Evolutionary conservation across 2,329 filamentous ascomycete genomes (phyloP).

Genomic region (Fusarium algeriense): DNA sequence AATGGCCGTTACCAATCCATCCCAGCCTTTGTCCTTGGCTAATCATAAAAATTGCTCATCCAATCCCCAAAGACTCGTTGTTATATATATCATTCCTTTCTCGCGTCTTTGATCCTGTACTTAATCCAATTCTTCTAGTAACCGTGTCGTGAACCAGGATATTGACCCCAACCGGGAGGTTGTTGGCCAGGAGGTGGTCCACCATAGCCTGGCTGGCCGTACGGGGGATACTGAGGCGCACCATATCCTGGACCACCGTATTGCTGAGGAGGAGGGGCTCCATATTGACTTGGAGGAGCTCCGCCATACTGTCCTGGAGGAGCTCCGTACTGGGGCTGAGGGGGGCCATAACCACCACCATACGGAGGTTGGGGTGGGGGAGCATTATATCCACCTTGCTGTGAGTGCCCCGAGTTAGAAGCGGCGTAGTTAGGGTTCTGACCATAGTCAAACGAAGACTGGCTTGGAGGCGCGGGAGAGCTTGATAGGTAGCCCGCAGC

Average conservation of each 20-base stretch:
- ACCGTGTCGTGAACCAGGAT: constrained; percentile 55
- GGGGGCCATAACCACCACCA: constrained; percentile 50
- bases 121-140: constrained; percentile 40
- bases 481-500: constrained; percentile 54
- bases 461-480: constrained; percentile 54
- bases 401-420: constrained; percentile 42
- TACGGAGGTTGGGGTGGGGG: constrained; percentile 52
- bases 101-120: background rate
- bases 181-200: constrained; percentile 39
- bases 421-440: constrained; percentile 51
- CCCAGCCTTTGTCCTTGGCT: constrained; percentile 18
- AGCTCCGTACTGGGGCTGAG: constrained; percentile 47
- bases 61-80: constrained; percentile 6
- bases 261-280: constrained; percentile 46
- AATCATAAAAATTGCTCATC: constrained; percentile 11
- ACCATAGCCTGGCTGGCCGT: constrained; percentile 39
- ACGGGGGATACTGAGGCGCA: constrained; percentile 35
- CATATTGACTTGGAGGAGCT: constrained; percentile 49
- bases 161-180: constrained; percentile 52
- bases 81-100: background rate
- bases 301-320: constrained; percentile 48
- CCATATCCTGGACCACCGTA: constrained; percentile 48
- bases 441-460: constrained; percentile 58
- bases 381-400: constrained; percentile 43
- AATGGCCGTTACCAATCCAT: constrained; percentile 28